Base-by-base conservation (phyloP, 441 rosid genomes). In the Adansonia gregorii region DNA sequence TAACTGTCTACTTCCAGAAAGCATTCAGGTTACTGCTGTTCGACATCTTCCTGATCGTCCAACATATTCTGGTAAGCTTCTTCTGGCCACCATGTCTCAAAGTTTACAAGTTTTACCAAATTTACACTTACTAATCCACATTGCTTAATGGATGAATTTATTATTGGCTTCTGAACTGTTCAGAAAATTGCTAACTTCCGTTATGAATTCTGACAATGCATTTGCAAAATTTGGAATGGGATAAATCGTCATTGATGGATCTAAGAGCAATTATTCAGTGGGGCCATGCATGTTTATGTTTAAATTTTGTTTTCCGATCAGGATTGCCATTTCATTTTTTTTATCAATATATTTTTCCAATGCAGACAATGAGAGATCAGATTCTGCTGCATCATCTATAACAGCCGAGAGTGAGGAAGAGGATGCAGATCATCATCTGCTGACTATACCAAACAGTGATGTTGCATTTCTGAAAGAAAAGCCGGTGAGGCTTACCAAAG, bases 1-100 rank as follows among this genome's bases (percentile, higher is more conserved):
- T 81, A 93, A 90, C 84, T 97, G 98, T 83, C 87, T 97, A 77
- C 86, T 96, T 75, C 98, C 97, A 45, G 95, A 93, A 78, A 94
- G 89, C 86, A 88, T 97, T 83, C 98, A 92, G 85, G 86, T 91
- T 66, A 83, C 91, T 56, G 92, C 98, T 41, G 98, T 93, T 83
- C 80, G 88, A 80, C 95, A 91, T 89, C 92, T 89, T 79, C 91
- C 97, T 1, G 93, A 94, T 81, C 93, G 80, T 83, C 90, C 92
- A 48, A 77, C 85, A 14, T 88, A 80, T 85, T 92, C 96, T 65
- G 98, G 99, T 93, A 82, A 82, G 85, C 80, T 75, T 67, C 43
- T 77, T 45, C 14, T 43, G 14, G 66, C 67, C 49, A 43, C 7
- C 12, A 19, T n/a, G 17, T 72, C 49, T 54, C 64, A 0, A 55